phyloP scores from a whole-genome alignment of 495 filamentous ascomycete species.

The Penicillium mononematosum region DNA sequence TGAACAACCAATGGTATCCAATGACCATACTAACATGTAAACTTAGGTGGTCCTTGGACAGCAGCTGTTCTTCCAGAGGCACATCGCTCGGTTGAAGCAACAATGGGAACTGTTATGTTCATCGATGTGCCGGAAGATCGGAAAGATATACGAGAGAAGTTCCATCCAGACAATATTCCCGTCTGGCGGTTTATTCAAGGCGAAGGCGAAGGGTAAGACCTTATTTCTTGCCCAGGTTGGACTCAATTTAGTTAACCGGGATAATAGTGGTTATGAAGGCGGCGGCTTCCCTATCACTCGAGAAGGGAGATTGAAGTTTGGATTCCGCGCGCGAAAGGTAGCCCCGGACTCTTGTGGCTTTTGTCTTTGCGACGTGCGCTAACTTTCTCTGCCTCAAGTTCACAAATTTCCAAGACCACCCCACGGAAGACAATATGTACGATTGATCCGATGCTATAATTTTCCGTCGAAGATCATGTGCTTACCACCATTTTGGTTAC shows the following conservation, averaged over 20 bases:
- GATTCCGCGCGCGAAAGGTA: conserved; percentile 22
- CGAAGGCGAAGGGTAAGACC: conserved; percentile 17
- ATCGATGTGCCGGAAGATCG: conserved; percentile 12
- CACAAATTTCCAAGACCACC: conserved; percentile 21
- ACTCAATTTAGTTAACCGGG: background rate
- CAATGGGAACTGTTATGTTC: conserved; percentile 19
- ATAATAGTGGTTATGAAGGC: conserved; percentile 16
- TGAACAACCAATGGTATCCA: no score
- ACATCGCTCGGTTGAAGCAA: conserved; percentile 17
- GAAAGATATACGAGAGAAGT: conserved; percentile 15
- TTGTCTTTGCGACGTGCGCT: background rate
- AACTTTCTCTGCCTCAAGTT: conserved; percentile 7
- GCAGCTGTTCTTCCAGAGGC: conserved; percentile 18
- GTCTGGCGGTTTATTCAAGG: conserved; percentile 19
- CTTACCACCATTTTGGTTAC: background rate
- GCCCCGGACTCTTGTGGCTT: background rate
- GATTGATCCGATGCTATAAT: background rate
- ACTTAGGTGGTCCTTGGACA: conserved; percentile 18
- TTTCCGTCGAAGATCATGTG: no score
- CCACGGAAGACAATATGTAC: conserved; percentile 12
- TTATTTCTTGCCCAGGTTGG: background rate
- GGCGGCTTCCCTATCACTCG: conserved; percentile 21
- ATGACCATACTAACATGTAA: conserved; percentile 4
- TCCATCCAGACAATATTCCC: conserved; percentile 18
- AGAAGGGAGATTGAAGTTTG: conserved; percentile 22